Evolutionary conservation across 768 basidiomycete species (phyloP).

Genomic region (Tylopilus balloui): DNA sequence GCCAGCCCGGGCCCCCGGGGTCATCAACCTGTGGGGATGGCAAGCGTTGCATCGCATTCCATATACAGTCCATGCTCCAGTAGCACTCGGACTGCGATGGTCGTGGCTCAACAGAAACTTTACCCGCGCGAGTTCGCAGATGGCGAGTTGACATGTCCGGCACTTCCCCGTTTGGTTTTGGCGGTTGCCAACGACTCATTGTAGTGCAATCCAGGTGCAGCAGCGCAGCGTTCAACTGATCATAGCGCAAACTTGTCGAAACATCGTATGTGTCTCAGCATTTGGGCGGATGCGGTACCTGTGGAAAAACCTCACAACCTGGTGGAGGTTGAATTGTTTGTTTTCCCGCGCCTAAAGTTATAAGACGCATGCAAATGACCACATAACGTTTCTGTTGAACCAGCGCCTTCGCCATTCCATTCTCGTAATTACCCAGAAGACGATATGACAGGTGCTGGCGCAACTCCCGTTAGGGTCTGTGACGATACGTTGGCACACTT

Average conservation of each 20-base stretch:
- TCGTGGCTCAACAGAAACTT: neutral
- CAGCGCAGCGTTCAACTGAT: neutral
- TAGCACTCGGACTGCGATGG: neutral
- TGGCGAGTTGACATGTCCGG: neutral
- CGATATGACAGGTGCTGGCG: constrained; percentile 54
- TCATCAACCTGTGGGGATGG: neutral
- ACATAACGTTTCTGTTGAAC: constrained; percentile 15
- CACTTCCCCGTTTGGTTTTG: neutral
- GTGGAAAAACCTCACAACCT: constrained; percentile 4
- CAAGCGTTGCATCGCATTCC: too few species aligned
- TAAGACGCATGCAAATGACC: constrained; percentile 1
- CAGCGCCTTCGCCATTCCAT: neutral
- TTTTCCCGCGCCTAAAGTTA: constrained; percentile 12
- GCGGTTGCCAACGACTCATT: too few species aligned
- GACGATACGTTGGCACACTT: constrained; percentile 46
- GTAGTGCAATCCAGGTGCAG: neutral
- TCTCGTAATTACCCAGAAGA: neutral
- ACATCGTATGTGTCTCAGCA: neutral
- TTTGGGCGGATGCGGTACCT: constrained; percentile 10
- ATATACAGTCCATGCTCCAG: neutral
- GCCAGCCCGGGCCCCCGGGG: too few species aligned
- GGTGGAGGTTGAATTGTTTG: too few species aligned
- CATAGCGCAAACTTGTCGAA: neutral
- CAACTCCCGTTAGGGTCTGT: constrained; percentile 26
- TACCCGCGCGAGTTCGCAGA: neutral